Percentiles rank a stretch among this genome's conserved stretches.
phyloP scores from a whole-genome alignment of 2,329 filamentous ascomycete genomes.

The Lasiodiplodia gonubiensis region DNA sequence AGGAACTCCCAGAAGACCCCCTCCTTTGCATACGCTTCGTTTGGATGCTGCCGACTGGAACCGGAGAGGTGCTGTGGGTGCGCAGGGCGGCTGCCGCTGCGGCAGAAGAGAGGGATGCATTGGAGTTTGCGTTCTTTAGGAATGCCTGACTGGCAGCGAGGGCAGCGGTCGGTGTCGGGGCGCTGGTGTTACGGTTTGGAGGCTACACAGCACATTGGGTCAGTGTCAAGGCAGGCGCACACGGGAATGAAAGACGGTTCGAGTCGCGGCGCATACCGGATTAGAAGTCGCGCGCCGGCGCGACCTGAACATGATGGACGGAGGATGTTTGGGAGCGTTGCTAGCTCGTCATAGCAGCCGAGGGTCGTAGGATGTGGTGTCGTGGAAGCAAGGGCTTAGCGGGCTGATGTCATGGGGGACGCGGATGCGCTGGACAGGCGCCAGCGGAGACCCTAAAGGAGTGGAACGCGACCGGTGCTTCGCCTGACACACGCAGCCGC shows the following conservation, averaged over 20 bases:
- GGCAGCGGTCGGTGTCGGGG: conserved; percentile 72
- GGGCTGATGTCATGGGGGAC: conserved; percentile 28
- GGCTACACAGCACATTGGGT: conserved; percentile 38
- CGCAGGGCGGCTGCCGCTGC: conserved; percentile 86
- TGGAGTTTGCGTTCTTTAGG: conserved; percentile 68
- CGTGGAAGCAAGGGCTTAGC: conserved; percentile 26
- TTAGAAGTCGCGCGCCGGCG: conserved; percentile 42
- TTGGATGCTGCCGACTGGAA: conserved; percentile 79
- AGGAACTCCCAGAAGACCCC: conserved; percentile 63
- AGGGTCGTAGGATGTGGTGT: conserved; percentile 8
- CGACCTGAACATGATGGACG: conserved; percentile 38
- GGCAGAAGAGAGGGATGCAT: conserved; percentile 75
- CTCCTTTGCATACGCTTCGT: conserved; percentile 84
- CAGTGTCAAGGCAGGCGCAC: conserved; percentile 25
- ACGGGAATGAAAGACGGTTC: conserved; percentile 28
- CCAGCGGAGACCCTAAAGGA: conserved; percentile 15
- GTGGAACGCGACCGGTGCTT: conserved; percentile 17
- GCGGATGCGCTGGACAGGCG: conserved; percentile 25
- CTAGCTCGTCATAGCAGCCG: conserved; percentile 26
- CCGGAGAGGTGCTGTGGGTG: conserved; percentile 77
- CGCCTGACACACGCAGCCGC: conserved; percentile 18
- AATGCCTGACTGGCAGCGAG: conserved; percentile 84
- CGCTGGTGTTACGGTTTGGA: conserved; percentile 31
- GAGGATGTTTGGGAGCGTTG: neutral
- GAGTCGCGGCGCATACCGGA: conserved; percentile 42